Evolutionary conservation across 108 stramenopile genomes (phyloP), one percentile per base, ranked within the genome.

Genomic region (Chaetoceros muelleri): DNA sequence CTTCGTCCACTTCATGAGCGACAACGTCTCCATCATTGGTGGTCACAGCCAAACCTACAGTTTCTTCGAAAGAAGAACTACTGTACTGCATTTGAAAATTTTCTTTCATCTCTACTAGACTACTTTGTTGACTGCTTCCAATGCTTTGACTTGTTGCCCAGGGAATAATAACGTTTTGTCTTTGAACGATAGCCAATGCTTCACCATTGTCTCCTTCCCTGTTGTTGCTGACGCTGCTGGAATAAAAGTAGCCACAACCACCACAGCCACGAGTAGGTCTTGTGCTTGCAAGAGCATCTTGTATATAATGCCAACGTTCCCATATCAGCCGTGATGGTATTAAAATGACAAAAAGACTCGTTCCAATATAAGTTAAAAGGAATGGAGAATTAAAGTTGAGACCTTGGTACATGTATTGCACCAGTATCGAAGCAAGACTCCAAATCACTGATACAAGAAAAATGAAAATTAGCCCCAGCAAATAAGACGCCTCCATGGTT

Each of bases 331-430:
- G 58, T 49, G 71, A 51, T 24, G 90, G 90, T 28, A 92, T 53
- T 51, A 82, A 81, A 10, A 85, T 18, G 17, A 74, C 69, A 58
- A 97, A 88, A 3, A 95, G 72, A 26, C 82, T 77, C 3, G 78
- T 86, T 20, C 90, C 86, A 51, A 95, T 84, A 69, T 95, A 97
- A 2, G 93, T 91, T 47, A 97, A 70, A 5, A 94, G 53, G 74
- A 95, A 95, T 3, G 96, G 94, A 29, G 84, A 77, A 53, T 94
- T 72, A 61, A 91, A 97, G 22, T 65, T 28, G 60, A 76, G 61
- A 24, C 91, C 72, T 1, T 82, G 64, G 66, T 92, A 87, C 20
- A 97, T 46, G 56, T 78, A 73, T 60, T 95, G 94, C 47, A 92
- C 85, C n/a, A 95, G 55, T 28, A 97, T 77, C 40, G 76, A 79